phyloP scores from a whole-genome alignment of 2,329 filamentous ascomycete genomes.

The Kalmusia sp. region DNA sequence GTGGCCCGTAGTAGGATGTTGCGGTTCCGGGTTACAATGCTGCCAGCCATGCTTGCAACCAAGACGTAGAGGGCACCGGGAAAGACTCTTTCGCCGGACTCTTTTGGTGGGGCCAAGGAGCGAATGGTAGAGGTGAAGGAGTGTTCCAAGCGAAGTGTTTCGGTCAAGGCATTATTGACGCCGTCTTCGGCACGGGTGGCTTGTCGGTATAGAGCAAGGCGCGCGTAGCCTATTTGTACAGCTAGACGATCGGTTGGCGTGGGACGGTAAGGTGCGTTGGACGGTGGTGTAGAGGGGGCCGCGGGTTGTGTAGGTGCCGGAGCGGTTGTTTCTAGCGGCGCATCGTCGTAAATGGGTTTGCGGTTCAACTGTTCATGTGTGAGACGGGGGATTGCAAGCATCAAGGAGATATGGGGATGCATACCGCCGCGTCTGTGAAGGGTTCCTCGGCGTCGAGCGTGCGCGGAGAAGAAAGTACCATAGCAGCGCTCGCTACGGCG shows the following conservation, averaged over 20 bases:
- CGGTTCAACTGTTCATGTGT: constrained; percentile 36
- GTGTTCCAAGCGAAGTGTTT: constrained; percentile 83
- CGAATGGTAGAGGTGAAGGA: constrained; percentile 89
- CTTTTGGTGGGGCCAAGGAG: constrained; percentile 82
- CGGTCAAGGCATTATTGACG: constrained; percentile 82
- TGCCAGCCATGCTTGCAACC: constrained; percentile 92
- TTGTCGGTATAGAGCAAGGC: constrained; percentile 80
- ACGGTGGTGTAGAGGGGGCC: constrained; percentile 29
- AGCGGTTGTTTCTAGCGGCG: constrained; percentile 47
- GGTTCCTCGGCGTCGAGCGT: constrained; percentile 57
- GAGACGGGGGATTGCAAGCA: neutral
- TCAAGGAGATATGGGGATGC: constrained; percentile 1
- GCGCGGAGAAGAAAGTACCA: constrained; percentile 56
- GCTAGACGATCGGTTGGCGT: constrained; percentile 92
- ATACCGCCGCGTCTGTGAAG: constrained; percentile 26
- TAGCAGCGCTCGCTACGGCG: constrained; percentile 51
- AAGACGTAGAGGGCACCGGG: constrained; percentile 91
- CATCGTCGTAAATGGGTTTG: constrained; percentile 80
- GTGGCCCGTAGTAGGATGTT: constrained; percentile 81
- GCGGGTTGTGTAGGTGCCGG: constrained; percentile 42
- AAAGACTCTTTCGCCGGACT: constrained; percentile 86
- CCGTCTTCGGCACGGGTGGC: constrained; percentile 78
- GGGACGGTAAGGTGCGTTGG: constrained; percentile 53
- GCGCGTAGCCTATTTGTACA: constrained; percentile 77
- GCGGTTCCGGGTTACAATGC: constrained; percentile 87